Evolutionary conservation across 805 yeast species (phyloP), one percentile per base, ranked within the genome.

Genomic region (Yarrowia keelungensis): DNA sequence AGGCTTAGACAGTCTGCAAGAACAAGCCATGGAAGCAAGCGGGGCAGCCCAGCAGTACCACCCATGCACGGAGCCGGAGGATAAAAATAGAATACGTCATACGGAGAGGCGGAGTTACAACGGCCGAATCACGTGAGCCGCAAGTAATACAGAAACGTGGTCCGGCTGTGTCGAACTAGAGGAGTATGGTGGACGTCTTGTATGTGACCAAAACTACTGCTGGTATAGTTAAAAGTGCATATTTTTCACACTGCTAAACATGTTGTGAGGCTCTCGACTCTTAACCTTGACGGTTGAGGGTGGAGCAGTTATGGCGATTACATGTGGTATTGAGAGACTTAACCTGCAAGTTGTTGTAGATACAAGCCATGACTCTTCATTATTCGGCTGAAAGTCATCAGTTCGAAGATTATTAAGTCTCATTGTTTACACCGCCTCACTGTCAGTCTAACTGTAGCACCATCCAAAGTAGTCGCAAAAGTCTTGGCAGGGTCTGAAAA

Each of bases 1-100:
- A 53, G 59, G 59, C 59, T 53, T 53, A 53, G 59, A 53, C 59
- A 39, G n/a, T 16, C 4, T 53, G 45, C 59, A 39, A 53, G 45
- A 10, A 53, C 59, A 53, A 53, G 59, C 59, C 45, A 39, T 53
- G 45, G 59, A 53, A 53, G 59, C 59, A 53, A 39, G 59, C 12
- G 59, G 45, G 59, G 36, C 59, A 53, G 59, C 59, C 45, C 59
- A 53, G 59, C 59, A 53, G 59, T 22, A 39, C n/a, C 14, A 14
- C 45, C 42, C 59, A 53, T 53, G 59, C 59, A 53, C 32, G 12
- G 58, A 36, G 35, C 56, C 45, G 32, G n/a, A n/a, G 19, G 59
- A 53, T 53, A 53, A 53, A 53, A 53, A 53, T 53, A 53, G 59
- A 49, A 38, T 19, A 36, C 42, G 58, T 38, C 58, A 51, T 36